Evolutionary conservation across 768 basidiomycete genomes (phyloP).

Genomic region (Serendipita sp.): DNA sequence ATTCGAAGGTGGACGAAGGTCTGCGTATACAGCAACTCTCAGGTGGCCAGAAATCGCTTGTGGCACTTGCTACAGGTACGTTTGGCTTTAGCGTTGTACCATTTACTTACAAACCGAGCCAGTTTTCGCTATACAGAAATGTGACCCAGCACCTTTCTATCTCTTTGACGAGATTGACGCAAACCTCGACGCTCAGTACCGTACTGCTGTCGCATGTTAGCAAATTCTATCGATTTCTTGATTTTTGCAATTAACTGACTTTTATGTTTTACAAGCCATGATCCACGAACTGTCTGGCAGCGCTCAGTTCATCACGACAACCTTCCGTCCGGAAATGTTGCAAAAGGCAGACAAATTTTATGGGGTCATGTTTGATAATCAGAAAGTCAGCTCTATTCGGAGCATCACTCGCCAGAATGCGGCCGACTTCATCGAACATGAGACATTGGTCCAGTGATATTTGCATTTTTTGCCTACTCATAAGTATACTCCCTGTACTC

Average conservation of each 20-base stretch:
- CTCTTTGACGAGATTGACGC: constrained; percentile 99
- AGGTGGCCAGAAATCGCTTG: constrained; percentile 93
- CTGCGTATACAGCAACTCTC: constrained; percentile 91
- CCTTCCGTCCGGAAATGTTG: constrained; percentile 95
- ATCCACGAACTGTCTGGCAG: constrained; percentile 76
- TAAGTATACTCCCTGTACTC: too few relatives aligned
- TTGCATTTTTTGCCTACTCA: too few relatives aligned
- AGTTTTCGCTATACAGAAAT: constrained; percentile 99
- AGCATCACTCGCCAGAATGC: constrained; percentile 82
- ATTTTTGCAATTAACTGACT: neutral
- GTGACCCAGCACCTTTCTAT: constrained; percentile 98
- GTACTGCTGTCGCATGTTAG: constrained; percentile 88
- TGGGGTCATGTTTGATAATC: constrained; percentile 89
- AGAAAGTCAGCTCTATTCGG: constrained; percentile 78
- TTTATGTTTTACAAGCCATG: constrained; percentile 44
- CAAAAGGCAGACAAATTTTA: constrained; percentile 94
- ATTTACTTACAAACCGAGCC: constrained; percentile 8
- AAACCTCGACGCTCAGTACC: constrained; percentile 92
- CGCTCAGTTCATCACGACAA: constrained; percentile 96
- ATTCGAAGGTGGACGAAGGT: constrained; percentile 95
- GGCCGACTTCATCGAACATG: constrained; percentile 72
- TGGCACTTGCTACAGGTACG: constrained; percentile 81
- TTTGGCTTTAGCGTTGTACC: neutral
- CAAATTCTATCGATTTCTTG: constrained; percentile 9
- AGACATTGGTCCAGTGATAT: constrained; percentile 12